These are phyloP conservation scores for Nigrospora osmanthi DNA, from an alignment of 2,329 filamentous ascomycete species.

Conservation along the genomic window DNA sequence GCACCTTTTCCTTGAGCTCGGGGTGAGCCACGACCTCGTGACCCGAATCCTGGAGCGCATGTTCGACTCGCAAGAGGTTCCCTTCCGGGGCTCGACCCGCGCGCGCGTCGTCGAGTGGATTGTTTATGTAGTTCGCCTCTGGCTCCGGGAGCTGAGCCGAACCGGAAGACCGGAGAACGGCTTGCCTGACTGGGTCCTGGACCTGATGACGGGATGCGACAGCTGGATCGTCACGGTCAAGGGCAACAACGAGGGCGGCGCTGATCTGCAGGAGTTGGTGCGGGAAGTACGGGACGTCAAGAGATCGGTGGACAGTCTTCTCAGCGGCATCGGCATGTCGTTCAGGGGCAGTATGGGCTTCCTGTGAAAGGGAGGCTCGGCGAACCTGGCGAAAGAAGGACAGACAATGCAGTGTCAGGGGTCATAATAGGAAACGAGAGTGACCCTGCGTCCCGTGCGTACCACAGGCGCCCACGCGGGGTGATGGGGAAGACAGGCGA, in stretches of 20 bases:
- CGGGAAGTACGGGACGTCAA: slow-evolving; percentile 32
- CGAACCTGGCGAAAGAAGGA: background rate
- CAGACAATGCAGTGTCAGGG: background rate
- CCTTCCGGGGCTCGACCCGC: slow-evolving; percentile 44
- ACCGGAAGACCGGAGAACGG: slow-evolving; percentile 18
- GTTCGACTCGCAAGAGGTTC: slow-evolving; percentile 51
- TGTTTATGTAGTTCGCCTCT: slow-evolving; percentile 34
- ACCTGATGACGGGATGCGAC: slow-evolving; percentile 41
- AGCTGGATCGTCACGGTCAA: slow-evolving; percentile 30
- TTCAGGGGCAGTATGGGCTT: slow-evolving; percentile 29
- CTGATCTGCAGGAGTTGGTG: slow-evolving; percentile 34
- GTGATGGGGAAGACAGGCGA: no score
- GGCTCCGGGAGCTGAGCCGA: slow-evolving; percentile 33
- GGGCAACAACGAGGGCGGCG: slow-evolving; percentile 32
- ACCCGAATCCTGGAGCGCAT: slow-evolving; percentile 47
- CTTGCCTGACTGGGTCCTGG: slow-evolving; percentile 20
- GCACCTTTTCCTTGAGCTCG: slow-evolving; percentile 46
- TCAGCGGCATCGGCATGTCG: slow-evolving; percentile 29
- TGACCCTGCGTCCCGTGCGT: no score
- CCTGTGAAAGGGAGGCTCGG: slow-evolving; percentile 21
- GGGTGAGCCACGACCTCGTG: slow-evolving; percentile 49
- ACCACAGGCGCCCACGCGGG: no score
- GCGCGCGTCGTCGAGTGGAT: slow-evolving; percentile 49
- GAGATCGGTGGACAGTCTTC: slow-evolving; percentile 34
- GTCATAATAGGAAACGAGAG: no score